Percentiles rank a stretch among this genome's conserved stretches.
phyloP scores from a whole-genome alignment of 805 yeast species.

The Priceomyces carsonii region DNA sequence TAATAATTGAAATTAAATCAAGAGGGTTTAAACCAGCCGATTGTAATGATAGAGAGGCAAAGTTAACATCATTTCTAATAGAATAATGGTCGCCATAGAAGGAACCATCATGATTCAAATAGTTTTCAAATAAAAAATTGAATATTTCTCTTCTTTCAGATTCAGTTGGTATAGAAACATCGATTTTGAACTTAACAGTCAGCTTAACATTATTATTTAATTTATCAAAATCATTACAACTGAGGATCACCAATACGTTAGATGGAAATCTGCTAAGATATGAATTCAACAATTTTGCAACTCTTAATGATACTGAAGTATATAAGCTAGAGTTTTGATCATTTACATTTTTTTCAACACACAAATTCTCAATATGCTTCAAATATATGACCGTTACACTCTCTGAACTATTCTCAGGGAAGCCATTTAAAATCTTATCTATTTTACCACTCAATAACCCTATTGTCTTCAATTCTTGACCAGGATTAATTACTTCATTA shows the following conservation, averaged over 20 bases:
- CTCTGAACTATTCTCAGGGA: slow-evolving; percentile 1
- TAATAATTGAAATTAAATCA: slow-evolving; percentile 72
- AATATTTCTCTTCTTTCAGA: slow-evolving; percentile 68
- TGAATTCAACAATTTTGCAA: slow-evolving; percentile 59
- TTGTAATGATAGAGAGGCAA: slow-evolving; percentile 66
- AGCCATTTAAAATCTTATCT: slow-evolving; percentile 54
- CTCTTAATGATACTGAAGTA: slow-evolving; percentile 50
- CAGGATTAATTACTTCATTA: slow-evolving; percentile 61
- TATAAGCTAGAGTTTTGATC: slow-evolving; percentile 40
- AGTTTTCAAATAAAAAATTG: slow-evolving; percentile 39
- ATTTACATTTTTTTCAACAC: slow-evolving; percentile 64
- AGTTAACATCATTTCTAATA: slow-evolving; percentile 48
- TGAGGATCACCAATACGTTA: slow-evolving; percentile 54
- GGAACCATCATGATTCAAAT: slow-evolving; percentile 3
- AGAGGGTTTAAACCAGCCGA: slow-evolving; percentile 92
- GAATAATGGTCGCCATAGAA: slow-evolving; percentile 2
- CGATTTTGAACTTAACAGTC: slow-evolving; percentile 73
- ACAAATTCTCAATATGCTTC: slow-evolving; percentile 75
- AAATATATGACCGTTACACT: slow-evolving; percentile 51
- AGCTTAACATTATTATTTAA: slow-evolving; percentile 67
- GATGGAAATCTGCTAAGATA: slow-evolving; percentile 41
- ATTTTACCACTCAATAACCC: slow-evolving; percentile 77
- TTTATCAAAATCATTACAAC: slow-evolving; percentile 70
- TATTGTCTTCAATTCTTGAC: slow-evolving; percentile 74
- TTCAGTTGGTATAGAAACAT: slow-evolving; percentile 77